Conservation (phyloP, 2,329 filamentous ascomycete genomes). For the Fusarium robinianum region DNA sequence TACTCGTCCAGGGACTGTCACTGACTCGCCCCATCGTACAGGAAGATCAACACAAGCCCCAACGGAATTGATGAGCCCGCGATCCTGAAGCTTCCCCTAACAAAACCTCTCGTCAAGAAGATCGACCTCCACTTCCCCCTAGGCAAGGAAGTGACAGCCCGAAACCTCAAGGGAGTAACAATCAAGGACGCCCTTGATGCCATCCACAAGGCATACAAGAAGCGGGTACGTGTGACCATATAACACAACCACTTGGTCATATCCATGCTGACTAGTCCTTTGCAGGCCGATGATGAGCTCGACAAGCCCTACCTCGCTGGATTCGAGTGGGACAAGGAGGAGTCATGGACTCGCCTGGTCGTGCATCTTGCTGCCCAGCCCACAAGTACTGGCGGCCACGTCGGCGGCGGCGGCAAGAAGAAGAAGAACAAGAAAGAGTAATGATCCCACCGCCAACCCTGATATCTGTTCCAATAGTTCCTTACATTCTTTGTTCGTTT, state of each 20-base stretch:
- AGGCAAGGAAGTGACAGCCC: slow-evolving; percentile 83
- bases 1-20: not conserved
- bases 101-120: slow-evolving; percentile 84
- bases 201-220: slow-evolving; percentile 96
- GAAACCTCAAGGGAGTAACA: slow-evolving; percentile 92
- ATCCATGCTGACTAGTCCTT: slow-evolving; percentile 7
- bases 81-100: slow-evolving; percentile 78
- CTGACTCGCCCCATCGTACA: slow-evolving; percentile 45
- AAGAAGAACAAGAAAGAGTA: slow-evolving; percentile 67
- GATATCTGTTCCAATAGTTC: slow-evolving; percentile 49
- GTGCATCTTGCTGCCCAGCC: slow-evolving; percentile 82
- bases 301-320: slow-evolving; percentile 85
- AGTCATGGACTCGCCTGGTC: slow-evolving; percentile 84
- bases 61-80: slow-evolving; percentile 79
- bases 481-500: slow-evolving; percentile 46
- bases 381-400: slow-evolving; percentile 47
- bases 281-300: slow-evolving; percentile 86
- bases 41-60: slow-evolving; percentile 93
- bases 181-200: slow-evolving; percentile 96
- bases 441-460: slow-evolving; percentile 35
- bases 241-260: not conserved
- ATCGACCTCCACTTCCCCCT: slow-evolving; percentile 92
- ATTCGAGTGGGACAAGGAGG: slow-evolving; percentile 95
- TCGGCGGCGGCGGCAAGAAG: slow-evolving; percentile 69
- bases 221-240: slow-evolving; percentile 68